Conservation (phyloP, 2,329 filamentous ascomycete species). For the Colletotrichum spaethianum region DNA sequence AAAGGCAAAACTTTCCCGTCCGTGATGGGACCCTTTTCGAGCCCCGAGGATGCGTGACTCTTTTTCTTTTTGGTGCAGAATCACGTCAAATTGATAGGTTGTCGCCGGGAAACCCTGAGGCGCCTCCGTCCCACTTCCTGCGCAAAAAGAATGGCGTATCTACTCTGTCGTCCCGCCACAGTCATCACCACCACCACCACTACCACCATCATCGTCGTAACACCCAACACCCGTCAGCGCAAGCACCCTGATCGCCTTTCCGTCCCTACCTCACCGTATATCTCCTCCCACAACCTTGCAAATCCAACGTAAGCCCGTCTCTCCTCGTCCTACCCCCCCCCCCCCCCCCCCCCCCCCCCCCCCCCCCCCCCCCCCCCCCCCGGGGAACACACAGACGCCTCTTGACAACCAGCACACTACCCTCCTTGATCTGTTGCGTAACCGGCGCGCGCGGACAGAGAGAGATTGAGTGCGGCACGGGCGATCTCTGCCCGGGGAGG, state of each 20-base stretch:
- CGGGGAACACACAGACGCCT: background rate
- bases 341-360: no score
- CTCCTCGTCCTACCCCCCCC: background rate
- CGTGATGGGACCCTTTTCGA: background rate
- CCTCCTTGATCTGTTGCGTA: background rate
- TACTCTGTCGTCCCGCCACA: background rate
- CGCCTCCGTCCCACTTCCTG: background rate
- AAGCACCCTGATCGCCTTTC: background rate
- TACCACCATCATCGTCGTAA: background rate
- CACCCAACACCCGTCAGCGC: no score
- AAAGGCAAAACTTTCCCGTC: background rate
- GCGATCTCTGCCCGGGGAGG: constrained; percentile 8
- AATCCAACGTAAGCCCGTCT: constrained; percentile 7
- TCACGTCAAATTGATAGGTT: no score
- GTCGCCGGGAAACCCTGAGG: no score
- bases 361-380: background rate
- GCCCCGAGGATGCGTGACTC: background rate
- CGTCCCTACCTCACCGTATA: background rate
- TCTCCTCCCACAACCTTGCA: background rate
- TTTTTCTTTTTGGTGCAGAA: background rate
- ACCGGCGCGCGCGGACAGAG: background rate
- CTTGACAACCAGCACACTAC: background rate
- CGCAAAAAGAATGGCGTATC: background rate
- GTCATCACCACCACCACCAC: background rate
- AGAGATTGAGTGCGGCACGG: no score